Evolutionary conservation across 2,329 filamentous ascomycete genomes (phyloP), one percentile per base, ranked within the genome.

Genomic region (Stagonosporopsis cucurbitacearum): DNA sequence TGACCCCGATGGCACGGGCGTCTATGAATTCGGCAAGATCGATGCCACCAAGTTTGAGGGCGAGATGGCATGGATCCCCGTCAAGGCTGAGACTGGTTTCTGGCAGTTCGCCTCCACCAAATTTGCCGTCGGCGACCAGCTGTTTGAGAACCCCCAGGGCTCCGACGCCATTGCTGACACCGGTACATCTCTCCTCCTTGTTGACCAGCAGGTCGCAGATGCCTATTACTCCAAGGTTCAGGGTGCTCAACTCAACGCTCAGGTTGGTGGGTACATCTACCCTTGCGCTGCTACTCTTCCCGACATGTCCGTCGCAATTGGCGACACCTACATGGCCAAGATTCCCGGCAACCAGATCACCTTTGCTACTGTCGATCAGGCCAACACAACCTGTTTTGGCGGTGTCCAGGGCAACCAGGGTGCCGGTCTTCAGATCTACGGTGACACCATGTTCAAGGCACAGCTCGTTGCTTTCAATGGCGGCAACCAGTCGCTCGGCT

Each of bases 21-120:
- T 83, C 26, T 93, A 91, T 76, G 87, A 91, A 69, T 93, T 93
- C 66, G 90, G 90, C 57, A 81, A 75, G 64, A 86, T 93, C 66
- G 88, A 93, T 70, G 69, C 67, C 1, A 77, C 77, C 52, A 86
- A 89, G 65, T 89, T 88, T 72, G 79, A 73, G 2, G 89, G 89
- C 30, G 66, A 81, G 4, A 81, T 93, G 65, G 75, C 80, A 20
- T 91, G 86, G 70, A 79, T 86, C 19, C 78, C 82, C 9, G 80
- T 91, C 58, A 84, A 90, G 69, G 81, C 79, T 17, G 80, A 80
- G 11, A 76, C 79, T 28, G 89, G 89, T 8, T 91, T 88, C 79
- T 92, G 89, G 89, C 80, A 88, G 68, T 85, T 91, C 68, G 68
- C 79, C 13, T 85, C 84, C 6, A 78, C 79, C 22, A 77, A 78